Evolutionary conservation across 108 stramenopile genomes (phyloP), one percentile per base, ranked within the genome.

Genomic region (Cyclotella baltica): DNA sequence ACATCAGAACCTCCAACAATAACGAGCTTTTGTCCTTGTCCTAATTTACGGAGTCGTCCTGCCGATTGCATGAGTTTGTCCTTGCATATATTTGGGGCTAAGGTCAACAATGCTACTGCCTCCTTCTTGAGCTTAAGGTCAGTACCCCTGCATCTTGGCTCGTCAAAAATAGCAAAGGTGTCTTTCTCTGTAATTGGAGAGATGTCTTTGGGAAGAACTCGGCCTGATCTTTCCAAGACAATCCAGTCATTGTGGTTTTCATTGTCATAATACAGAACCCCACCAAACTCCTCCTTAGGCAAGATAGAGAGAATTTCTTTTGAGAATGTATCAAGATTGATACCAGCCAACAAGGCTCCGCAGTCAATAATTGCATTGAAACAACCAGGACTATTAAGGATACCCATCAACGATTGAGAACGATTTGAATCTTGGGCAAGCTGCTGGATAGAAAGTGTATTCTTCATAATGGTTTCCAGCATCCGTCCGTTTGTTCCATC

Each of bases 41-140:
- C 83, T 16, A 89, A 77, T 29, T 81, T 80, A 3, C 88, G 67
- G 16, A 86, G 31, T n/a, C 88, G 67, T 23, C 86, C 88, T 34
- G 86, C 86, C 38, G 86, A 86, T 65, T 89, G 88, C 86, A 89
- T 87, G 3, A 89, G 65, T 34, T 87, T 87, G 72, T 89, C 88
- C 40, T 89, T 89, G n/a, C 77, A 68, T 5, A 84, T 51, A 36
- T 81, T 61, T 27, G 85, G 83, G 13, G 80, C 86, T 15, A 88
- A 70, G 8, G 86, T 88, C 48, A 88, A 51, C 30, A 89, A 38
- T 35, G 86, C 88, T 48, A 74, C 69, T 25, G 84, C 81, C 34
- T 89, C 61, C 37, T 47, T 23, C 16, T 53, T 55, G 11, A 89
- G 78, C 68, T 89, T 89, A 58, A 89, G 56, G 59, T 89, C 88